phyloP scores from a whole-genome alignment of 2,329 filamentous ascomycete species.

The Graphilbum ipis-grandicollis region DNA sequence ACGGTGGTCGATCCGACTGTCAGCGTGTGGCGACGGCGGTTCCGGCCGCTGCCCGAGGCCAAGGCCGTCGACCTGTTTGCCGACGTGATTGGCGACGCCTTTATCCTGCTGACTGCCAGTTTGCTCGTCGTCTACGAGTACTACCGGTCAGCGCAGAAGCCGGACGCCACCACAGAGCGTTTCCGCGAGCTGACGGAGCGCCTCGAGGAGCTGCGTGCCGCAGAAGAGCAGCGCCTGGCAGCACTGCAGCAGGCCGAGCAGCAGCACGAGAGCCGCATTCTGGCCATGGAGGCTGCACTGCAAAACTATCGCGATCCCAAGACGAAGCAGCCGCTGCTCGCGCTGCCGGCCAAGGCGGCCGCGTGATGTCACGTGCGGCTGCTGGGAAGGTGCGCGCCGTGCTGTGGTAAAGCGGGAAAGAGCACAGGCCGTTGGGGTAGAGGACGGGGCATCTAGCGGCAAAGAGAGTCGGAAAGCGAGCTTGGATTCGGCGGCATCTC shows the following conservation, averaged over 20 bases:
- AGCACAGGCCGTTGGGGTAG: too few relatives aligned
- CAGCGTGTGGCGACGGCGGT: conserved; percentile 45
- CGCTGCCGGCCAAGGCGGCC: conserved; percentile 9
- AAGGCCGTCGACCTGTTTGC: conserved; percentile 52
- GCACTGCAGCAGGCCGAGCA: conserved; percentile 32
- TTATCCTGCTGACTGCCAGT: conserved; percentile 42
- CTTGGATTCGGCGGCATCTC: too few relatives aligned
- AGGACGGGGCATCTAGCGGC: too few relatives aligned
- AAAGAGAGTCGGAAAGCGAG: too few relatives aligned
- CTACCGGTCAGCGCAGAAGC: conserved; percentile 39
- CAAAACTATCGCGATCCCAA: conserved; percentile 34
- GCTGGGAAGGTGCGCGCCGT: too few relatives aligned
- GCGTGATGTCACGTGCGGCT: too few relatives aligned
- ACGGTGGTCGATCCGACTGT: conserved; percentile 6
- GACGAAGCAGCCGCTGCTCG: conserved; percentile 35
- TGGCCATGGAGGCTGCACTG: conserved; percentile 35
- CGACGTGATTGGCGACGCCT: conserved; percentile 45
- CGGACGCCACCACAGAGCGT: conserved; percentile 36
- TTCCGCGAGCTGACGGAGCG: conserved; percentile 30
- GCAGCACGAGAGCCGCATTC: conserved; percentile 25
- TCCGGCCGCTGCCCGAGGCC: conserved; percentile 42
- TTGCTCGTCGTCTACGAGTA: conserved; percentile 45
- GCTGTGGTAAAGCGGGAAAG: too few relatives aligned
- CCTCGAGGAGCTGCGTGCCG: conserved; percentile 32
- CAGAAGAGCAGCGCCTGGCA: conserved; percentile 28